Base-by-base conservation (phyloP, 257 asterid genomes). In the Solanum bulbocastanum region DNA sequence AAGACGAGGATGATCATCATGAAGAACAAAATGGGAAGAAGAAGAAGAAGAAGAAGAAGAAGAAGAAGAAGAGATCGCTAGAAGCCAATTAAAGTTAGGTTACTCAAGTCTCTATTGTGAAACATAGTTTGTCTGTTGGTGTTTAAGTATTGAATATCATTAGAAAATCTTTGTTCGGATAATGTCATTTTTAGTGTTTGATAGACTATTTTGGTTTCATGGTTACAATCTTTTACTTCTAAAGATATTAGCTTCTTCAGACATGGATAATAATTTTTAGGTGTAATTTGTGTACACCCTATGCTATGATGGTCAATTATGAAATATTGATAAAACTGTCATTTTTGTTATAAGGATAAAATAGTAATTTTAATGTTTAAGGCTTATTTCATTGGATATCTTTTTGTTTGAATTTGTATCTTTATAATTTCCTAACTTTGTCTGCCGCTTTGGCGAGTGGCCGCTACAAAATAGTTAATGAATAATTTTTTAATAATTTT, bases 61-160 rank as follows among this genome's bases (percentile, higher is more conserved):
- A 0, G 89, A 92, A 42, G 89, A 93, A 85, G 91, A 94, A 92
- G 74, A 91, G 95, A 88, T 87, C 25, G 86, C 14, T 90, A 95
- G 10, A 96, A 95, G 91, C 96, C 27, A 20, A 91, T 95, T 65
- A 93, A 94, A 87, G 96, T 98, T 8, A 91, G 98, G 88, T 94
- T 98, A 14, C 88, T 96, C 2, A 94, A 94, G 86, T 96, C 98
- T n/a, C 89, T 96, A 4, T 93, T 96, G 97, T 96, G 88, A 93
- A 68, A 68, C 15, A 35, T 18, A n/a, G 23, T n/a, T 76, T 10
- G 16, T 76, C 15, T 23, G 58, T 76, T 23, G 22, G 35, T 39
- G 10, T 76, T 23, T 76, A 23, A 39, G 35, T 76, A 27, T 12
- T 12, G 23, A 76, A 52, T 40, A 76, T 23, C 60, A 14, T 76